Base-by-base conservation (phyloP, 129 eudicot genomes). In the Erigeron canadensis region DNA sequence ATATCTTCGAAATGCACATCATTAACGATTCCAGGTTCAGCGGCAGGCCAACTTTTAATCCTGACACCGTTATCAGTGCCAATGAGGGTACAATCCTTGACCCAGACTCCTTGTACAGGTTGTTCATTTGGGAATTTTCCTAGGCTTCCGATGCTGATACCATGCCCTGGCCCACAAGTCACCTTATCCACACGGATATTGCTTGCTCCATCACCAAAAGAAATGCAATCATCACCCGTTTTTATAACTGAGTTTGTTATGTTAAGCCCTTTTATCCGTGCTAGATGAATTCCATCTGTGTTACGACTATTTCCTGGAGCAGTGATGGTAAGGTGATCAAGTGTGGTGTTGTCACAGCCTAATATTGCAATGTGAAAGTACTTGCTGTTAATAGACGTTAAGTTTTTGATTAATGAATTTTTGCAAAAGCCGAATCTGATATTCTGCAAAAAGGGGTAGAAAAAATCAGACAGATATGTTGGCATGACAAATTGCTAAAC, bases 261-360 rank as follows among this genome's bases (percentile, higher is more conserved):
- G 16, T 55, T 66, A 9, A 84, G 40, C 13, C 56, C 71, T 17
- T 9, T 59, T 15, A 60, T 12, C 2, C 76, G 75, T 0, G 65
- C 82, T 3, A 88, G 62, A 76, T 88, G 96, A 63, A 88, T 79
- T n/a, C 96, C 93, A 5, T 87, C 93, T 0, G 93, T 87, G 81
- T 84, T 84, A 10, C n/a, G 39, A 61, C 89, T 81, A 2, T 69
- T 17, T 5, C 7, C 81, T 0, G 93, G 93, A 13, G 93, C 85
- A 2, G 11, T 18, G 21, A 84, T 58, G 4, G 70, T 84, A 17
- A 79, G 16, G n/a, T 69, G 65, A 0, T 59, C 50, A 42, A 87
- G 21, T 1, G 59, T 73, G n/a, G 72, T 43, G 51, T 84, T 79
- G 13, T 67, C 60, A 61, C 86, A 72, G 6, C 72, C 72, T 7